Base-by-base conservation (phyloP, 1,139 yeast species). In the Zygoascus hellenicus region DNA sequence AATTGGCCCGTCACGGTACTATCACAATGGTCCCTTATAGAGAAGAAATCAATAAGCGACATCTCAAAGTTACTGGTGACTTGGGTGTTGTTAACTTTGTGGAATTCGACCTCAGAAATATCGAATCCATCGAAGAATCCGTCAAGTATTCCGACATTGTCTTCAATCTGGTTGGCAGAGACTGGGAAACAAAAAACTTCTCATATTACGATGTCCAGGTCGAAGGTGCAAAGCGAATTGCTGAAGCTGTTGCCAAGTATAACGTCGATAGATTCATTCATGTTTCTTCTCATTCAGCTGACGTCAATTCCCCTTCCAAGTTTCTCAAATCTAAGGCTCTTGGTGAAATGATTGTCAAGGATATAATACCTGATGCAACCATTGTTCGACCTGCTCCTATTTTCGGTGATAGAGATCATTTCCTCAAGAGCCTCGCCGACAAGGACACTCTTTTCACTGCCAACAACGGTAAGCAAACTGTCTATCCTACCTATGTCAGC, bases 321-420 rank as follows among this genome's bases (percentile, higher is more conserved):
- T 87, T 78, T 65, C 81, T 81, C 64, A 84, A 90, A 41, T 81
- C 96, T 47, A 87, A 86, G 71, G 95, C 87, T 51, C 68, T 81
- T 48, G 92, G 87, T 52, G 96, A 87, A 68, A 74, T 78, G 61
- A 76, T 76, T 30, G 95, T 83, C 37, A 72, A 76, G 54, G 86
- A 80, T 45, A 76, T 77, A 46, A 66, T 77, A 49, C 95, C 95
- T 31, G 85, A 80, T 58, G 75, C 87, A 43, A 87, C 95, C 32
- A 85, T 87, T 61, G 94, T 87, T 38, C 81, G 96, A 66, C 96
- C 96, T 10, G 80, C 86, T 16, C 88, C 86, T 53, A 76, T 86
- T 78, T 87, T 69, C 62, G 95, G 95, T 38, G 74, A 83, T 63
- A 85, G 83, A 63, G 92, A 85, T 64, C 72, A 76, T 55, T 79